These are phyloP conservation scores for Dentipellis fragilis DNA, from an alignment of 768 basidiomycete genomes.

Conservation along the genomic window DNA sequence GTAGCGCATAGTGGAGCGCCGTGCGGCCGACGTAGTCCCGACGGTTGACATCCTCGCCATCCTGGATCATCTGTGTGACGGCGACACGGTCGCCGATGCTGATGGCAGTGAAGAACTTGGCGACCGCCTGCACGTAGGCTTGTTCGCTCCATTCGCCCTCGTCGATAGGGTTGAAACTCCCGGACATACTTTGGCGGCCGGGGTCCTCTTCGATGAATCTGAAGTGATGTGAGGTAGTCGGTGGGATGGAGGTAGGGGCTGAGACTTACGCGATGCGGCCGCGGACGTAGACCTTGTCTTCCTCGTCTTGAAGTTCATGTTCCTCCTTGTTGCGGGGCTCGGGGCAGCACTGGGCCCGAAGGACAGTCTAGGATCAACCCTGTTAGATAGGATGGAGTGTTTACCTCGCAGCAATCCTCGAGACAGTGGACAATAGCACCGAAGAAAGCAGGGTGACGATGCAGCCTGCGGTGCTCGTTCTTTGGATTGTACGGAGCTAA, in stretches of 20 bases:
- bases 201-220: constrained; percentile 55
- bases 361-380: not conserved
- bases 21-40: constrained; percentile 58
- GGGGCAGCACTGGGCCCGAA: constrained; percentile 36
- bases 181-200: constrained; percentile 49
- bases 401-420: constrained; percentile 54
- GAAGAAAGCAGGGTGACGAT: constrained; percentile 57
- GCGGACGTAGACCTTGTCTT: constrained; percentile 43
- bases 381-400: not conserved
- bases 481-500: constrained; percentile 53
- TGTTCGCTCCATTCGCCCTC: constrained; percentile 56
- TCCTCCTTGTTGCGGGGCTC: constrained; percentile 48
- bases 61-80: constrained; percentile 30
- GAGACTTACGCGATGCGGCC: constrained; percentile 16
- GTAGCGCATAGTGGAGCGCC: constrained; percentile 46
- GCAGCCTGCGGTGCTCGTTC: constrained; percentile 47
- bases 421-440: constrained; percentile 46
- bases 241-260: not conserved
- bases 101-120: constrained; percentile 49
- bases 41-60: constrained; percentile 36
- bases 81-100: constrained; percentile 30
- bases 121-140: constrained; percentile 45
- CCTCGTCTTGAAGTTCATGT: constrained; percentile 36
- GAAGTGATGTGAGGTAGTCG: not conserved
- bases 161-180: constrained; percentile 59